Base-by-base conservation (phyloP, 495 filamentous ascomycete species). In the Penicillium flavigenum region DNA sequence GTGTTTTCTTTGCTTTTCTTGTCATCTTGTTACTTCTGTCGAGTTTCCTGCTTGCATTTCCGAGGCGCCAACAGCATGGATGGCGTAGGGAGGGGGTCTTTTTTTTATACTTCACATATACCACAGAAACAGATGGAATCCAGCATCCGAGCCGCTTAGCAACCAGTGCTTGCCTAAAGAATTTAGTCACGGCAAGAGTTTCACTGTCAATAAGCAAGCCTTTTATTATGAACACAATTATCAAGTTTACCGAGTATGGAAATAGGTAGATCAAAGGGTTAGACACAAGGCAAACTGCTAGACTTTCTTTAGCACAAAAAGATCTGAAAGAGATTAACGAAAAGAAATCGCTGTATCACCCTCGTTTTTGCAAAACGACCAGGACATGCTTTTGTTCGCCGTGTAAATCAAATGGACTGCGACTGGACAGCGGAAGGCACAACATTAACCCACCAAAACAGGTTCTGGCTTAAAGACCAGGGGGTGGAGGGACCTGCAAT, bases 401-500 rank as follows among this genome's bases (percentile, higher is more conserved):
- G 11, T 47, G 2, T 39, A 14, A 19, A 38, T 26, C 6, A 55
- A 26, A 24, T 36, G 16, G 12, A 22, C 8, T n/a, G 42, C 32
- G 27, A 29, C 9, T 31, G 16, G 6, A 27, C n/a, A 26, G 42
- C 8, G 19, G 34, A 36, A 29, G 9, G 17, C 16, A 16, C 38
- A 17, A 42, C 22, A 32, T 32, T n/a, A 20, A 19, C 16, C 27
- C 14, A 36, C 34, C 27, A 41, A 22, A 3, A 36, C 19, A 12
- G 32, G 5, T 41, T 36, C 22, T 31, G 10, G n/a, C 16, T 63
- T 64, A 83, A 59, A 81, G 71, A 22, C 79, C 79, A 45, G 80
- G 80, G 16, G 80, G 80, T 1, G 80, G 80, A 38, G 80, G 80
- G 16, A 81, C 77, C 79, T 81, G 43, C 6, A n/a, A 26, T 36